Base-by-base conservation (phyloP, 2,329 filamentous ascomycete genomes). In the Exophiala xenobiotica region DNA sequence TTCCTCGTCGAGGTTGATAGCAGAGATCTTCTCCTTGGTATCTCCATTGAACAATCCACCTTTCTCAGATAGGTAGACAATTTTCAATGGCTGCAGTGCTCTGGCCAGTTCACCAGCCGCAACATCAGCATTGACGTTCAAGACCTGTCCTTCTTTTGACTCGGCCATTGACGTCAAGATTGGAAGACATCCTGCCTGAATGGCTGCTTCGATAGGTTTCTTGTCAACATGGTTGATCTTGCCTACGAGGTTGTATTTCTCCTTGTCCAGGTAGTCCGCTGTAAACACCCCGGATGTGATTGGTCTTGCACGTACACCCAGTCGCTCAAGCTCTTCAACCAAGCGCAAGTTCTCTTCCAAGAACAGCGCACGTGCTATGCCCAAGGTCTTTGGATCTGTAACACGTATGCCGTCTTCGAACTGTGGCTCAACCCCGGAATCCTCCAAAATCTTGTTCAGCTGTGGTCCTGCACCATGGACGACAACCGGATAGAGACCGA, bases 1-100 rank as follows among this genome's bases (percentile, higher is more conserved):
- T 74, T 99, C 93, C 72, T 95, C 91, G 67, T 99, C 93, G 51
- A 99, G 78, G 74, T 97, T 97, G 74, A 97, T 97, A 53, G 87
- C 88, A 4, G 92, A 96, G 66, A 97, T 97, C 76, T 96, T 95
- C 76, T 92, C 86, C 53, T 87, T 87, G n/a, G 86, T 88, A 58
- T 95, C 88, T 53, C 90, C 91, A 67, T 97, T 90, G 73, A 96
- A 95, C 26, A 99, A 75, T 6, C 92, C 93, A 43, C 93, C 93
- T 79, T 97, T 97, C 75, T 99, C 93, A 4, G 90, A 95, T n/a
- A 97, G 79, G 69, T 96, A 99, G 54, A 99, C 91, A 56, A 97
- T 92, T 82, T 99, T 99, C 64, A 97, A 76, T 20, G 93, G 93
- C 72, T 97, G 86, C 47, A 99, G 77, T 50, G 88, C 83, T 54